Evolutionary conservation across 805 yeast genomes (phyloP).

Genomic region (Hanseniaspora clermontiae): DNA sequence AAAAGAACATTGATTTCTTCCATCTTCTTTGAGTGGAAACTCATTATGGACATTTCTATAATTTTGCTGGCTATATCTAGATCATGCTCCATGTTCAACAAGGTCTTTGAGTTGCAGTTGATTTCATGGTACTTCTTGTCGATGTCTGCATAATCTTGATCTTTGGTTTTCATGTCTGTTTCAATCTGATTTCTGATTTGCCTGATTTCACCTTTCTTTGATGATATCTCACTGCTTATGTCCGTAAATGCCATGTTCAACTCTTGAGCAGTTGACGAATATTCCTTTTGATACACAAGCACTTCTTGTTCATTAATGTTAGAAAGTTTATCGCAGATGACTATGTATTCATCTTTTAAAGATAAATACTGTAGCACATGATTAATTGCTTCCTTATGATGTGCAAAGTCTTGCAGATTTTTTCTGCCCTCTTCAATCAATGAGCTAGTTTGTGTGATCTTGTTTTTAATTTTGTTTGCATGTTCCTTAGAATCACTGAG

Average conservation of each 20-base stretch:
- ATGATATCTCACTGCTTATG: slow-evolving; percentile 54
- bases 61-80: slow-evolving; percentile 71
- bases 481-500: slow-evolving; percentile 13
- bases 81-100: slow-evolving; percentile 32
- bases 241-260: slow-evolving; percentile 40
- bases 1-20: slow-evolving; percentile 76
- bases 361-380: slow-evolving; percentile 18
- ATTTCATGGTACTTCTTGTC: slow-evolving; percentile 33
- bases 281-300: slow-evolving; percentile 44
- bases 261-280: slow-evolving; percentile 43
- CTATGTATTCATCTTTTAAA: slow-evolving; percentile 50
- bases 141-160: slow-evolving; percentile 58
- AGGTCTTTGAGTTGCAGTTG: slow-evolving; percentile 5
- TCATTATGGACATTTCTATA: slow-evolving; percentile 85
- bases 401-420: slow-evolving; percentile 15
- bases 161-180: slow-evolving; percentile 34
- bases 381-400: slow-evolving; percentile 39
- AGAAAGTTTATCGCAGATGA: slow-evolving; percentile 32
- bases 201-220: slow-evolving; percentile 71
- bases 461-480: not conserved
- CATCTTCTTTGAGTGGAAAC: slow-evolving; percentile 83
- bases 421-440: not conserved
- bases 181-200: slow-evolving; percentile 65
- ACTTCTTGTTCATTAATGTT: slow-evolving; percentile 46
- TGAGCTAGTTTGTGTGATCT: not conserved